A percentile compares a stretch with the other conserved stretches of the same genome.
Evolutionary conservation across 148 eudicot species (phyloP).

Genomic region (Linanthus parryae): DNA sequence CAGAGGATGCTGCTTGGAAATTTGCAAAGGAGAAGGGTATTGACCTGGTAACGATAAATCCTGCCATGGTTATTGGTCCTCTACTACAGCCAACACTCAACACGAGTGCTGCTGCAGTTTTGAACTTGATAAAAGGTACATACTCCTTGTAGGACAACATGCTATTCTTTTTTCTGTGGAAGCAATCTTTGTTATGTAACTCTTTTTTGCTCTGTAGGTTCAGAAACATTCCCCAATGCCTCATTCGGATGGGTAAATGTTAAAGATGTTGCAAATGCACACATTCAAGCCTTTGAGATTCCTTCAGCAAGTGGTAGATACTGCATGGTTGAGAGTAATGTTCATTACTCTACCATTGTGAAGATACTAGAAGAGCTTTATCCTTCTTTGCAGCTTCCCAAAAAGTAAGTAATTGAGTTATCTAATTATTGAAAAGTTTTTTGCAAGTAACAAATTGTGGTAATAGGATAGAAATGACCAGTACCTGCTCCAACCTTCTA

Average conservation of each 20-base stretch:
- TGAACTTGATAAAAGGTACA: slow-evolving; percentile 4
- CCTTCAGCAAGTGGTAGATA: slow-evolving; percentile 31
- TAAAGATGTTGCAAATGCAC: slow-evolving; percentile 30
- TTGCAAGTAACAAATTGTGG: not conserved
- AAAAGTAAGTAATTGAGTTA: slow-evolving; percentile 34
- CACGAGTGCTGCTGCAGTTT: slow-evolving; percentile 12
- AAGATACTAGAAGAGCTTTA: slow-evolving; percentile 42
- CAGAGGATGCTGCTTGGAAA: slow-evolving; percentile 60
- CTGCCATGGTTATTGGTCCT: slow-evolving; percentile 34
- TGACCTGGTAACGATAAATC: slow-evolving; percentile 46
- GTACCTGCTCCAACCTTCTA: not conserved
- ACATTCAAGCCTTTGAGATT: slow-evolving; percentile 26
- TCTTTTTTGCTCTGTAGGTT: slow-evolving; percentile 6
- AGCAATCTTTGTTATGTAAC: not conserved
- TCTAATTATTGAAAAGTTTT: not conserved
- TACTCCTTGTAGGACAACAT: not conserved
- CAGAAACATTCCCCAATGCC: slow-evolving; percentile 9
- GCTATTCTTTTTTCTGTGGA: not conserved
- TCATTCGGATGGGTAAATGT: slow-evolving; percentile 23
- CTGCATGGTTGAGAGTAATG: slow-evolving; percentile 35
- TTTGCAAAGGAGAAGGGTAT: slow-evolving; percentile 42
- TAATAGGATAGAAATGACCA: not conserved
- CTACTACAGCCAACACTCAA: slow-evolving; percentile 11
- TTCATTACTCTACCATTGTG: slow-evolving; percentile 40
- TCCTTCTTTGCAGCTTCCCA: slow-evolving; percentile 54